Percentiles rank a stretch among this genome's conserved stretches.
phyloP scores from a whole-genome alignment of 148 eudicot species.

The Vaccinium macrocarpon region DNA sequence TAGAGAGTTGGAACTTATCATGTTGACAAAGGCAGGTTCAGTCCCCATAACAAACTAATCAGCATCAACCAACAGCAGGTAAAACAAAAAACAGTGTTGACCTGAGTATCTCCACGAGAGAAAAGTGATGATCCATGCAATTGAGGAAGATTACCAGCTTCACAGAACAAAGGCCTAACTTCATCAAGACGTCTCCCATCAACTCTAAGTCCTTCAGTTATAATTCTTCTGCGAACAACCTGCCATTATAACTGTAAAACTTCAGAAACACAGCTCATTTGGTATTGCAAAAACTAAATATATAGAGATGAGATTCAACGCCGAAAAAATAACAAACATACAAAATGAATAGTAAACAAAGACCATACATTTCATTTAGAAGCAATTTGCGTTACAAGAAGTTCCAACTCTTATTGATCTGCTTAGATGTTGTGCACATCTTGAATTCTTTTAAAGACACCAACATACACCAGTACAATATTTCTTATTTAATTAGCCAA shows the following conservation, averaged over 20 bases:
- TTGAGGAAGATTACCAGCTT: conserved; percentile 76
- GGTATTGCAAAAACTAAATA: neutral
- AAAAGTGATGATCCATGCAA: conserved; percentile 91
- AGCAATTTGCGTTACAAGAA: neutral
- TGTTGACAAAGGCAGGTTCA: neutral
- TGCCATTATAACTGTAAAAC: conserved; percentile 23
- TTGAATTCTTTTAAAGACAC: neutral
- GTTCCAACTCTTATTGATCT: neutral
- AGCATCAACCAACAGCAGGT: neutral
- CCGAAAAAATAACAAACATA: neutral
- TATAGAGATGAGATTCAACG: neutral
- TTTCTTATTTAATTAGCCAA: neutral
- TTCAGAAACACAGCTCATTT: neutral
- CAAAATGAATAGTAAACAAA: neutral
- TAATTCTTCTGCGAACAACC: conserved; percentile 87
- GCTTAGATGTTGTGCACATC: neutral
- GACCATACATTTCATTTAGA: neutral
- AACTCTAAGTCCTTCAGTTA: conserved; percentile 75
- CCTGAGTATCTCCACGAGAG: conserved; percentile 97
- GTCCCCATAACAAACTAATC: neutral
- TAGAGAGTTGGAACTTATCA: neutral
- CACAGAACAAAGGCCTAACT: conserved; percentile 89
- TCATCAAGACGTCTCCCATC: conserved; percentile 92
- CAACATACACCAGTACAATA: neutral
- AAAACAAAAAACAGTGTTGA: conserved; percentile 16